Evolutionary conservation across 371 early-diverging fungal species (phyloP), one percentile per base, ranked within the genome.

Genomic region (Mucor racemosus): DNA sequence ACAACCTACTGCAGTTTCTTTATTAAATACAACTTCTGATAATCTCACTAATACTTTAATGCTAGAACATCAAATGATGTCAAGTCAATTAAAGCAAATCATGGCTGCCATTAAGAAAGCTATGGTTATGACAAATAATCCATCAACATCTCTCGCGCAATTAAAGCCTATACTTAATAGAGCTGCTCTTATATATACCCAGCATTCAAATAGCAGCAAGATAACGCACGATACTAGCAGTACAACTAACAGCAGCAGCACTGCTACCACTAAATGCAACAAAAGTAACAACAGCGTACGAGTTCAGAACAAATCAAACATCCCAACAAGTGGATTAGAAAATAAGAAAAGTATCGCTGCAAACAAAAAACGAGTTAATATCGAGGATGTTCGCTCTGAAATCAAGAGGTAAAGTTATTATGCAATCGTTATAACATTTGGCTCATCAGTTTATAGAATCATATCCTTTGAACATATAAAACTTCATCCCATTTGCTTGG

Each of bases 11-110:
- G 38, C 67, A 2, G 44, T 53, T 17, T 55, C 34, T 0, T 19
- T 17, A 19, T 33, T 44, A 40, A 46, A 44, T 7, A 55, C 41
- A 17, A 39, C 40, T n/a, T 44, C 60, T 33, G 55, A 31, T 33
- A 41, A 42, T 26, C 56, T 40, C 56, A 17, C 34, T 21, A 9
- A 15, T 56, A 31, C 50, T 3, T 31, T 50, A 21, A 50, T 50
- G 50, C 26, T 50, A 13, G 69, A 68, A 38, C 59, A 64, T 33
- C 54, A 69, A 35, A n/a, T 44, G 5, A 40, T 65, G 8, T 38
- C 61, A 14, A 44, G 56, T 4, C 65, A 69, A 21, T 10, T 69
- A 14, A 64, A 60, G n/a, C 69, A 69, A 40, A 69, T 69, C 17
- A 54, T 34, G n/a, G 41, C 48, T 13, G 55, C 54, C n/a, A 56